Conservation (phyloP, 495 filamentous ascomycete genomes). For the Chaetomidium leptoderma region DNA sequence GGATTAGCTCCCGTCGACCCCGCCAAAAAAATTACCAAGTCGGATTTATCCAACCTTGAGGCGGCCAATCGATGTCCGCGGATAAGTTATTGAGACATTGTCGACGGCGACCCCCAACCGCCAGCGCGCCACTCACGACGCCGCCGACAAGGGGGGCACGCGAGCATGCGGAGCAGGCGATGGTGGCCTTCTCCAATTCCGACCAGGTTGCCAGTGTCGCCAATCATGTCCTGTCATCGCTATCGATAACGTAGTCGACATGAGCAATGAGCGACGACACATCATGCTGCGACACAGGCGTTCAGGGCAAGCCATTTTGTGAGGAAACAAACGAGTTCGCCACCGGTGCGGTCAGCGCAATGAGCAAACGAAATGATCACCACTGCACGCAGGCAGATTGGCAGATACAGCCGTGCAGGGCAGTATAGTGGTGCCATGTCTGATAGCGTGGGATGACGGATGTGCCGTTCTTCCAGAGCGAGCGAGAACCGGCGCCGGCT, state of each 20-base stretch:
- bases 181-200: neutral
- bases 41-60: constrained; percentile 11
- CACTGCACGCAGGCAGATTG: constrained; percentile 4
- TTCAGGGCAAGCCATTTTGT: neutral
- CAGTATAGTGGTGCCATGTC: constrained; percentile 5
- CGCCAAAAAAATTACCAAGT: constrained; percentile 12
- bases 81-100: constrained; percentile 12
- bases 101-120: constrained; percentile 6
- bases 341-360: neutral
- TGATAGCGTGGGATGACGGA: constrained; percentile 18
- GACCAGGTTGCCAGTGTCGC: no score
- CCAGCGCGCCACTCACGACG: neutral
- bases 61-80: constrained; percentile 17
- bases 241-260: constrained; percentile 9
- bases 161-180: constrained; percentile 9
- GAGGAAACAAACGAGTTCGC: neutral
- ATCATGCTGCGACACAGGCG: no score
- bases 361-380: constrained; percentile 8
- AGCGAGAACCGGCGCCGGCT: constrained; percentile 25
- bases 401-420: constrained; percentile 7
- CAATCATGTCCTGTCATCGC: neutral
- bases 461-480: constrained; percentile 15
- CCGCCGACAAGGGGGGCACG: constrained; percentile 5
- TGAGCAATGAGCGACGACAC: neutral
- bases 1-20: constrained; percentile 20